Base-by-base conservation (phyloP, 2,329 filamentous ascomycete species). In the Aspergillus sp. region DNA sequence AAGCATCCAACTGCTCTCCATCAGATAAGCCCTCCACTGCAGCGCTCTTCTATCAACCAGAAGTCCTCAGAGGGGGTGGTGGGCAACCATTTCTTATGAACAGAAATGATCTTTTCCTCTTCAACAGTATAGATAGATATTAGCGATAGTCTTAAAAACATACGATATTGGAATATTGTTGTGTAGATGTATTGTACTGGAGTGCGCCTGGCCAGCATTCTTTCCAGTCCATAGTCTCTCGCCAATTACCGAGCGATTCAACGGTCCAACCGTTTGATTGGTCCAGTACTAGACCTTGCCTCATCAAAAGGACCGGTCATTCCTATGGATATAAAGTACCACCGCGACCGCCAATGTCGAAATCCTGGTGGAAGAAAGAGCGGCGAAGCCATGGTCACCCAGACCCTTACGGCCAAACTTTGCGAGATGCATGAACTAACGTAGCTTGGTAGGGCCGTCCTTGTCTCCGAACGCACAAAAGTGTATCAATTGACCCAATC, bases 1-100 rank as follows among this genome's bases (percentile, higher is more conserved):
- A 75, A 76, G 74, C 73, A 76, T 75, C 74, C 73, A 76, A 76
- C 73, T 76, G 74, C 74, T 76, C 72, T 73, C 72, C 73, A 76
- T 73, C 71, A 67, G 59, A 67, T 63, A 72, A 69, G 60, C 70
- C 67, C 69, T 64, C 49, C 49, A 52, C 22, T 51, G 46, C 53
- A 54, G n/a, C 29, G 49, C 20, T 54, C 55, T 51, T 61, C 49
- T 31, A 57, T 49, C 36, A 42, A 46, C 20, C 14, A 31, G 52
- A 39, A 52, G 31, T 45, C 51, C 49, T 18, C 18, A 50, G 22
- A 29, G 56, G 59, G 64, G 66, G 66, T 64, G 66, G 60, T 68
- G 62, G 66, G 62, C 58, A 49, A 63, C 55, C 51, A 29, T 57
- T 59, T 61, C 49, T 46, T 14, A n/a, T 12, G 24, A 42, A 42